Evolutionary conservation across 345 rosid species (phyloP), one percentile per base, ranked within the genome.

Genomic region (Rhodamnia rubescens): DNA sequence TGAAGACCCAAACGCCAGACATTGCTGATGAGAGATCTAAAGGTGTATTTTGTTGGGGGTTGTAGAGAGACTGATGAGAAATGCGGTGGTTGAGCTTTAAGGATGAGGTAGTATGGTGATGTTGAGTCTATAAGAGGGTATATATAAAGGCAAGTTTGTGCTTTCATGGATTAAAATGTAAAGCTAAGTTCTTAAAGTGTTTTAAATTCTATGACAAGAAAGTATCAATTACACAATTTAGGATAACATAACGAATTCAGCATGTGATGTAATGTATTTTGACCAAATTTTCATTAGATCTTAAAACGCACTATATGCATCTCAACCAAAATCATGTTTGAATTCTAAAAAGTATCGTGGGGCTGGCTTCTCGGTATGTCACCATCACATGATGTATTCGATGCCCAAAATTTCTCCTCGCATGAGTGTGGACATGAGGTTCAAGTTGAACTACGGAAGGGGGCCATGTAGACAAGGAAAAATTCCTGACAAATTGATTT

Each of bases 1-100:
- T 91, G 92, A 95, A 93, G 75, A 93, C 90, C 98, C 98, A 95
- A 81, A 94, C 96, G 6, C 98, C 98, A 3, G 96, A 90, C 98
- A 95, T 95, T 74, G 78, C 85, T 16, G 75, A 61, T 7, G 18
- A 29, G 49, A 69, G 10, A 81, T 51, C 55, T 20, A 81, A 75
- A 85, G 3, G 22, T 61, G 42, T 29, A 61, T 29, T 61, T 61
- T 61, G 75, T 16, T 8, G 98, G 98, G 93, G 93, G 53, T 64
- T 84, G 85, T 90, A 90, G 2, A 95, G 47, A 69, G 78, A 57
- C 26, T 11, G 14, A 59, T 64, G 44, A 64, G 78, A 91, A 6
- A 92, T 90, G 89, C 20, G 85, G 86, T 5, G 56, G 58, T 21
- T 55, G 85, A 56, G 61, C 50, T 24, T 24, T 56, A 27, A 40